A percentile compares a stretch with the other conserved stretches of the same genome.
Evolutionary conservation across 2,329 filamentous ascomycete genomes (phyloP).

Genomic region (Albophoma yamanashiensis): DNA sequence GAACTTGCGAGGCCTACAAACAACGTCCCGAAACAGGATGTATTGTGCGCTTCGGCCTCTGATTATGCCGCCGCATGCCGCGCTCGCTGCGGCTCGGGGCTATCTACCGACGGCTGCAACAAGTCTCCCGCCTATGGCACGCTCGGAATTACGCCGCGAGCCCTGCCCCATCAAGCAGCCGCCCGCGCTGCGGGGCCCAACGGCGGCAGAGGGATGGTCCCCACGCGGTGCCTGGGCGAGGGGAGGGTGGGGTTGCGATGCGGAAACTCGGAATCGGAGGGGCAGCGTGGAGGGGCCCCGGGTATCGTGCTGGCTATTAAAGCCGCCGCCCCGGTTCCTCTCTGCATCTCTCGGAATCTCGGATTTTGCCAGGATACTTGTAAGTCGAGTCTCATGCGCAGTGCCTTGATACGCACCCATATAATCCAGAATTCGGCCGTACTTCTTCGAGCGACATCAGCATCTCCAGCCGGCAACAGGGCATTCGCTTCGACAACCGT

Average conservation of each 20-base stretch:
- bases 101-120: too few species aligned
- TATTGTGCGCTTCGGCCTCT: neutral
- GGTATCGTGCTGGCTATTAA: neutral
- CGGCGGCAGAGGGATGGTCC: neutral
- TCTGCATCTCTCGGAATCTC: neutral
- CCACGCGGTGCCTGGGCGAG: neutral
- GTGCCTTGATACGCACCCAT: neutral
- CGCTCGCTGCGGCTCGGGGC: too few species aligned
- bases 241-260: neutral
- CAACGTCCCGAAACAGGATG: too few species aligned
- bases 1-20: neutral
- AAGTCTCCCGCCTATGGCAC: neutral
- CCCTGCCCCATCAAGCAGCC: neutral
- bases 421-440: neutral
- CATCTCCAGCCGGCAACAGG: neutral
- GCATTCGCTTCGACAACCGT: neutral
- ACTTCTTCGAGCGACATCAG: neutral
- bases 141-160: constrained; percentile 1
- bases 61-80: constrained; percentile 1
- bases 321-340: neutral
- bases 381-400: neutral
- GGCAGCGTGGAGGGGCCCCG: neutral
- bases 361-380: neutral
- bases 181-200: neutral
- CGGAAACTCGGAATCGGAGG: neutral